phyloP scores from a whole-genome alignment of 345 rosid species.

The Boechera stricta region DNA sequence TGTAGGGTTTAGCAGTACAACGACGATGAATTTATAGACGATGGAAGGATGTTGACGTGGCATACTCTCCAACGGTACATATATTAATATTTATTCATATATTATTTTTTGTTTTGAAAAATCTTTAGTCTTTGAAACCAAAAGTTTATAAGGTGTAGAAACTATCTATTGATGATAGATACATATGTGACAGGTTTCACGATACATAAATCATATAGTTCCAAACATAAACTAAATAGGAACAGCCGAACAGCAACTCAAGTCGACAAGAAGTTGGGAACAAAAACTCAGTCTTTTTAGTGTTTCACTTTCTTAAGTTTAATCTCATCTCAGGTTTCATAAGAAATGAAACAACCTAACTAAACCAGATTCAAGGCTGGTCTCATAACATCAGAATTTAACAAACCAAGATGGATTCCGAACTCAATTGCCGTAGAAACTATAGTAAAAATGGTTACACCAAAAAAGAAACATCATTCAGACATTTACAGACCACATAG shows the following conservation, averaged over 20 bases:
- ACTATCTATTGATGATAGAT: slow-evolving; percentile 8
- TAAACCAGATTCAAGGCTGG: background rate
- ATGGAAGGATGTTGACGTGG: slow-evolving; percentile 36
- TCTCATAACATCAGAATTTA: background rate
- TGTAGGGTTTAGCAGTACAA: slow-evolving; percentile 37
- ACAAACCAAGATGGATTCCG: background rate
- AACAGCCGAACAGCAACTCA: background rate
- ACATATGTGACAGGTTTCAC: slow-evolving; percentile 16
- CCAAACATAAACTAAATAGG: background rate
- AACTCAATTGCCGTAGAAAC: background rate
- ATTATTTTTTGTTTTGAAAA: background rate
- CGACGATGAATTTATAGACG: slow-evolving; percentile 38
- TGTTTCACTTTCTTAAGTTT: background rate
- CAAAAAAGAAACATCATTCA: background rate
- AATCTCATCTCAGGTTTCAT: background rate
- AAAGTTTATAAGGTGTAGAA: slow-evolving; percentile 13
- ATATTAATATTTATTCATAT: background rate
- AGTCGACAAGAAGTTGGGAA: slow-evolving; percentile 21
- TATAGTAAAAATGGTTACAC: background rate
- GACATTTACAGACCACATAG: background rate
- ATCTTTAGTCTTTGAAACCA: background rate
- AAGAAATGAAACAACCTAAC: background rate
- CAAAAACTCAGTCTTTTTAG: background rate
- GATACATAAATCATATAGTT: background rate
- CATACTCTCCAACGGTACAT: background rate